A percentile compares a stretch with the other conserved stretches of the same genome.
phyloP scores from a whole-genome alignment of 2,329 filamentous ascomycete species.

The Curvularia hawaiiensis region DNA sequence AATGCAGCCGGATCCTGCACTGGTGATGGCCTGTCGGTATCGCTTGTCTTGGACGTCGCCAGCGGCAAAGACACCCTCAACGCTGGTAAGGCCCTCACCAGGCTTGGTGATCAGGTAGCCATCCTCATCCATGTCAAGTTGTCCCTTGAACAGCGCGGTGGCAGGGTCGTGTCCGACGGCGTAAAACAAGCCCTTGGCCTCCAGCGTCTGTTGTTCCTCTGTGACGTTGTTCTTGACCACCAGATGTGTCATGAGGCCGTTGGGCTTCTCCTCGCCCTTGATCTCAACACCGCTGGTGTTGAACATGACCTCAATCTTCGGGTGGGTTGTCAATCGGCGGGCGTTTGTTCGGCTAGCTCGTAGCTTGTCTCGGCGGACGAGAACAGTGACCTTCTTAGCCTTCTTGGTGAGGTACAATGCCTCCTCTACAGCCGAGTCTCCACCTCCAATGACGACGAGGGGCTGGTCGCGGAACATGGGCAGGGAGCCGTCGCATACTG shows the following conservation, averaged over 20 bases:
- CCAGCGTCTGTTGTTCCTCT: slow-evolving; percentile 79
- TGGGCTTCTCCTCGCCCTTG: slow-evolving; percentile 75
- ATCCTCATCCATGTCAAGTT: slow-evolving; percentile 85
- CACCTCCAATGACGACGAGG: slow-evolving; percentile 92
- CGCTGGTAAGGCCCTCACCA: slow-evolving; percentile 84
- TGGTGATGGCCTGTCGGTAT: slow-evolving; percentile 97
- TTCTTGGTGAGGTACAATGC: slow-evolving; percentile 98
- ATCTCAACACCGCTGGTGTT: slow-evolving; percentile 83
- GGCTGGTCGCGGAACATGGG: slow-evolving; percentile 98
- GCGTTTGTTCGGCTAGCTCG: slow-evolving; percentile 93
- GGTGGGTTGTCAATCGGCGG: slow-evolving; percentile 77
- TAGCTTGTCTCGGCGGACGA: slow-evolving; percentile 86
- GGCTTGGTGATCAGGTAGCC: slow-evolving; percentile 90
- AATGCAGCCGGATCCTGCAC: slow-evolving; percentile 92
- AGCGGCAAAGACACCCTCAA: slow-evolving; percentile 93
- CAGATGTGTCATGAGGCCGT: slow-evolving; percentile 85
- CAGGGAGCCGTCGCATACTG: slow-evolving; percentile 95
- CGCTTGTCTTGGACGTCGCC: slow-evolving; percentile 99
- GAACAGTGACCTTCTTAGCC: slow-evolving; percentile 89
- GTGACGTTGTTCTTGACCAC: slow-evolving; percentile 79
- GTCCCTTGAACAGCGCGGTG: slow-evolving; percentile 85
- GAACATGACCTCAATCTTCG: slow-evolving; percentile 90
- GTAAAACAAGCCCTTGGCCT: slow-evolving; percentile 94
- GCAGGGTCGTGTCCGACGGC: slow-evolving; percentile 97
- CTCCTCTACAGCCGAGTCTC: slow-evolving; percentile 96